Conservation (phyloP, 2,329 filamentous ascomycete species). For the Trichophaea hybrida region DNA sequence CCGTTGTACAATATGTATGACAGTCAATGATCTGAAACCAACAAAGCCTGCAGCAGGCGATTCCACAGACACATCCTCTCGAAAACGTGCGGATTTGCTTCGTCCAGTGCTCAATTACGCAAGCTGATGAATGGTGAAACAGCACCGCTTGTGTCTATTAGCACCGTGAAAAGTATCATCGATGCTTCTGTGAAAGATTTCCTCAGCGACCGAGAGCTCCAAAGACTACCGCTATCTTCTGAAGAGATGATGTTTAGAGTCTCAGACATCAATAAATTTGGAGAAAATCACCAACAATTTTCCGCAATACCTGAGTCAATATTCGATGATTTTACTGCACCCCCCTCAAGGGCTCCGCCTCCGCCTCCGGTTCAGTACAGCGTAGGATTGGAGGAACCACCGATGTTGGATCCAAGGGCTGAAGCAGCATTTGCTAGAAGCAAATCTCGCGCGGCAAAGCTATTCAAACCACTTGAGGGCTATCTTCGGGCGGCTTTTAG, state of each 20-base stretch:
- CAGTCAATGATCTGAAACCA: slow-evolving; percentile 62
- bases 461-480: slow-evolving; percentile 61
- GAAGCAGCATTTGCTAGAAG: slow-evolving; percentile 29
- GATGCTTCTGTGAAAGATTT: slow-evolving; percentile 41
- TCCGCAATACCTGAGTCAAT: slow-evolving; percentile 9
- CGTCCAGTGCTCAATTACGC: background rate
- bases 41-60: background rate
- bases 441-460: slow-evolving; percentile 19
- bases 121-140: background rate
- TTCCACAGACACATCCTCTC: background rate
- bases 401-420: slow-evolving; percentile 27
- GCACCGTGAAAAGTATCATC: slow-evolving; percentile 45
- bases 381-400: background rate
- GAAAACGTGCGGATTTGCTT: background rate
- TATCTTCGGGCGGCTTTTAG: slow-evolving; percentile 58
- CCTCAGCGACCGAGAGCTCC: slow-evolving; percentile 31
- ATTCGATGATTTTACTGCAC: slow-evolving; percentile 31
- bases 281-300: slow-evolving; percentile 10
- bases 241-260: background rate
- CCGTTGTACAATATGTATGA: slow-evolving; percentile 69
- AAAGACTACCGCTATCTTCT: background rate
- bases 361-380: slow-evolving; percentile 14
- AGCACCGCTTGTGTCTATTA: slow-evolving; percentile 41
- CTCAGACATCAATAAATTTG: background rate
- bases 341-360: slow-evolving; percentile 33